Base-by-base conservation (phyloP, 2,329 filamentous ascomycete species). In the Trichoderma citrinoviride region DNA sequence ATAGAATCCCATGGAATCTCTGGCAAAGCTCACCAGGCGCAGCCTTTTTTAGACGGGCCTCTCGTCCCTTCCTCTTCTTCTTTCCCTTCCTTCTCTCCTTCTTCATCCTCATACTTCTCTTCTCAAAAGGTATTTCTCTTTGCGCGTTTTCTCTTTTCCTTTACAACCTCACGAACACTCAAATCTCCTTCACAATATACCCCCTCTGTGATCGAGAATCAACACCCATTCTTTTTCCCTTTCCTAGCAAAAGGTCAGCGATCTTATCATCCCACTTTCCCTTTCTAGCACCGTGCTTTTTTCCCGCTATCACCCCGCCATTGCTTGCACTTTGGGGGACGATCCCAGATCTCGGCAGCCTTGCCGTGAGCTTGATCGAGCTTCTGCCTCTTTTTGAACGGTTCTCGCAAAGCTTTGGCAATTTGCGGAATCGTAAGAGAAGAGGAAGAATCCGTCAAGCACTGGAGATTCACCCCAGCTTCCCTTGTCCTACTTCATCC, bases 1-100 rank as follows among this genome's bases (percentile, higher is more conserved):
- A 75, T 80, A 74, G 78, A 80, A 80, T 79, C 78, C 71, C 75
- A 80, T 80, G 78, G 78, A 80, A 80, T 76, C 77, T 75, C 75
- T 73, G 72, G 72, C 71, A 71, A 71, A 47, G 64, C 64, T 68
- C 70, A 67, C 65, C 66, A 64, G 63, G 66, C 68, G 67, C 69
- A 68, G 70, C 76, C 75, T 77, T 78, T 78, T 77, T 76, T 76
- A 73, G 70, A 71, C 71, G 61, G 53, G 37, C 69, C 66, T 68
- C 66, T 68, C 68, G 68, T 68, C 70, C 70, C 69, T 68, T 62
- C 53, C 66, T 58, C 50, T 64, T 70, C 70, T 69, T 68, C 67
- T 67, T 67, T 67, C 65, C 70, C 53, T 66, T 58, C 67, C 67
- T 66, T 68, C 67, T 66, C 68, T 67, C 43, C 61, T 68, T 62